These are phyloP conservation scores for Aspergillaceae sp. DNA, from an alignment of 2,329 filamentous ascomycete genomes.

Conservation along the genomic window DNA sequence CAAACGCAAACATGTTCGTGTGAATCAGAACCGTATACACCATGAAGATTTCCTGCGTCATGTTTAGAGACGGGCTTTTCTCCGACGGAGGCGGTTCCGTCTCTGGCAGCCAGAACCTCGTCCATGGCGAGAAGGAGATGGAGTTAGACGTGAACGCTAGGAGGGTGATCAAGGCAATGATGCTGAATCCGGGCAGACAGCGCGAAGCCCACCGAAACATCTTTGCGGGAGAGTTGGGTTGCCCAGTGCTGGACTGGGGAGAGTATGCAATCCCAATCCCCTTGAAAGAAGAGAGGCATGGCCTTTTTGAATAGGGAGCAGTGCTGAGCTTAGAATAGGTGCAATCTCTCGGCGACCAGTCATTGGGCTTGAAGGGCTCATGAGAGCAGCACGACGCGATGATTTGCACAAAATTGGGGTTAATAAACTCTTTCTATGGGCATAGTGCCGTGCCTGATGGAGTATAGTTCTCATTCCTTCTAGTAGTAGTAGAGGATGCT, in stretches of 20 bases:
- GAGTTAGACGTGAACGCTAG: conserved; percentile 14
- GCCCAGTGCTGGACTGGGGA: background rate
- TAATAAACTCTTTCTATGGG: no score
- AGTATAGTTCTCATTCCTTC: no score
- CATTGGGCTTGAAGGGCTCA: background rate
- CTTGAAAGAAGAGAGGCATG: background rate
- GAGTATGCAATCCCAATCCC: background rate
- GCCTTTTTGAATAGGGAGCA: background rate
- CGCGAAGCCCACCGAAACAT: conserved; percentile 17
- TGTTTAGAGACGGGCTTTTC: conserved; percentile 6
- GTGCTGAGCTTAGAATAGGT: background rate
- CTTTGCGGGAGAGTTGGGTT: conserved; percentile 9
- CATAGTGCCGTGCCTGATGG: no score
- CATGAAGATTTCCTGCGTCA: conserved; percentile 41
- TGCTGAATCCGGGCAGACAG: conserved; percentile 24
- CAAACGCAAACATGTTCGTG: conserved; percentile 53
- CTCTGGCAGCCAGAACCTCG: conserved; percentile 5
- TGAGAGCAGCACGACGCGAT: background rate
- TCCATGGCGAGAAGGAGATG: conserved; percentile 10
- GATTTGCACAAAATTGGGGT: background rate
- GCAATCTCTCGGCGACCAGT: background rate
- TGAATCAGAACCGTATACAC: conserved; percentile 61
- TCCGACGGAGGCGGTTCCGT: conserved; percentile 1
- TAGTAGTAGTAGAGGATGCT: no score
- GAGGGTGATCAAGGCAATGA: conserved; percentile 15